Conservation (phyloP, 768 basidiomycete species). For the Psilocybe cyanescens region DNA sequence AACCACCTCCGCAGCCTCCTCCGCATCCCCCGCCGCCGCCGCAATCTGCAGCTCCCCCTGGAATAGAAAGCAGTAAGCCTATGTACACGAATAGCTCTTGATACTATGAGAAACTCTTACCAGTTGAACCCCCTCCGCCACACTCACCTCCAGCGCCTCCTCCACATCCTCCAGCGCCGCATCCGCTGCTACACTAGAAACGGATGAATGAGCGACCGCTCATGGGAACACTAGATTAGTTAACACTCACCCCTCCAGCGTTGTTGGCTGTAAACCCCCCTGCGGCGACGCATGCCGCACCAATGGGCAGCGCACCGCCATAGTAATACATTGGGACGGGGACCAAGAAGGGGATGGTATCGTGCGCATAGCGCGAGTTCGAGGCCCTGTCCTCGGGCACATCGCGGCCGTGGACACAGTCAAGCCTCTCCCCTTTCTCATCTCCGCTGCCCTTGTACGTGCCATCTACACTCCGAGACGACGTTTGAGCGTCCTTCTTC, state of each 20-base stretch:
- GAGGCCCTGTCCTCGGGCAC: neutral
- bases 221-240: neutral
- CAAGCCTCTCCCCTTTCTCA: neutral
- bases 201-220: neutral
- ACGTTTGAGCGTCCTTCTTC: constrained; percentile 14
- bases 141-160: constrained; percentile 9
- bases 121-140: no score
- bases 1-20: constrained; percentile 11
- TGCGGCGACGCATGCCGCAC: constrained; percentile 10
- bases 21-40: constrained; percentile 15
- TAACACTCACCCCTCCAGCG: neutral
- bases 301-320: neutral
- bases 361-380: neutral
- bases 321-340: constrained; percentile 39
- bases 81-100: no score
- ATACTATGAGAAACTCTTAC: no score
- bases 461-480: neutral
- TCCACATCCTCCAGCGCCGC: neutral
- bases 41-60: neutral
- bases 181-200: neutral
- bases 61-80: no score
- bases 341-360: constrained; percentile 37
- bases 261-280: constrained; percentile 17
- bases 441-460: no score
- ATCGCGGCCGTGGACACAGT: neutral